Evolutionary conservation across 495 filamentous ascomycete genomes (phyloP).

Genomic region (Penicillium malachiteum): DNA sequence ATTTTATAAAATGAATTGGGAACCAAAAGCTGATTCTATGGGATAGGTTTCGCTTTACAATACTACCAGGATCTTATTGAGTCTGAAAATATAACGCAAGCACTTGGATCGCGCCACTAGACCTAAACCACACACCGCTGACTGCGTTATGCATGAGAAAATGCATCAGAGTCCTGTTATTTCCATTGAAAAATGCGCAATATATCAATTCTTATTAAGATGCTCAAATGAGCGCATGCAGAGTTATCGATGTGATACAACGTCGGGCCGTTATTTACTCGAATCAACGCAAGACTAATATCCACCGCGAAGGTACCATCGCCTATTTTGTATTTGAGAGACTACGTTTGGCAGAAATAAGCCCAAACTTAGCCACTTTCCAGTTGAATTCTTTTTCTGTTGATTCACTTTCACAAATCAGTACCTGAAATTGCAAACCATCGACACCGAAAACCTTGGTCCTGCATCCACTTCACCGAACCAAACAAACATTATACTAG

Average conservation of each 20-base stretch:
- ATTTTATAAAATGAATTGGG: too few species aligned
- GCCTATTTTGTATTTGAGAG: not conserved
- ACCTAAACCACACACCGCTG: constrained; percentile 1
- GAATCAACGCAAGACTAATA: constrained; percentile 9
- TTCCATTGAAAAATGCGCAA: not conserved
- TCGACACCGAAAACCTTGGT: not conserved
- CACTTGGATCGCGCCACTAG: not conserved
- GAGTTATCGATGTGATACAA: constrained; percentile 9
- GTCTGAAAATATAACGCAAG: not conserved
- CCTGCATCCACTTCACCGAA: not conserved
- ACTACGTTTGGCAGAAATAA: not conserved
- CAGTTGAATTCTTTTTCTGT: not conserved
- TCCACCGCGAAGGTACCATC: constrained; percentile 11
- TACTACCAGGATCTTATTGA: too few species aligned
- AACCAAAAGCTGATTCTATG: too few species aligned
- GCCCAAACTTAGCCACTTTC: not conserved
- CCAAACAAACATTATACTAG: constrained; percentile 2
- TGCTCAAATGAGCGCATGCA: constrained; percentile 1
- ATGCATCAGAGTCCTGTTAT: too few species aligned
- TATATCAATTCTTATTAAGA: not conserved
- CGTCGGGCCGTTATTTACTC: constrained; percentile 11
- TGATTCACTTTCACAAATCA: not conserved
- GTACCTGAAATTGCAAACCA: not conserved
- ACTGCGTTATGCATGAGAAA: not conserved
- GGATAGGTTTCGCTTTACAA: too few species aligned